Base-by-base conservation (phyloP, 345 rosid genomes). In the Cochlearia excelsa region DNA sequence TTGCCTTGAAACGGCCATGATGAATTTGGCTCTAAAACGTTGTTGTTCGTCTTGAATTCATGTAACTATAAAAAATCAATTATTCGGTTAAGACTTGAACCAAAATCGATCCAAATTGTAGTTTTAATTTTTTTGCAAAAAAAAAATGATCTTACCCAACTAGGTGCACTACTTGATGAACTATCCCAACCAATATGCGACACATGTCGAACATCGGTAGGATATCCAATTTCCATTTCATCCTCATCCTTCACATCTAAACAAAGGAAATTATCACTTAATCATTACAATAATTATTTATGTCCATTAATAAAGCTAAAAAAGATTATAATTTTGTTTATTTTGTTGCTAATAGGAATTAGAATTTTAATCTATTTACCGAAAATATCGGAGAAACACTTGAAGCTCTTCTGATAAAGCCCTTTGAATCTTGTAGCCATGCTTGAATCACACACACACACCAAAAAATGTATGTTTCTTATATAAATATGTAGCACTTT, bases 171-270 rank as follows among this genome's bases (percentile, higher is more conserved):
- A 35, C 81, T 84, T 28, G 96, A 77, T 65, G 77, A 68, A 44
- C 88, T 84, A 49, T 92, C 96, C 95, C 85, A 86, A 2, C 98
- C 96, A n/a, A 92, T 83, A 57, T 92, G 96, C 9, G 98, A 88
- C 74, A 88, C 92, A 53, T 91, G 98, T 71, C 84, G 85, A 11
- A 91, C 96, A 79, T 91, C 95, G 16, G 96, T 91, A 2, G 98
- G 98, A 55, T 78, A 79, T 78, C 98, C 96, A 72, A 91, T 91
- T 73, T 84, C 95, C 82, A 91, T 74, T 67, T 16, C 23, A 16
- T 91, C 95, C 55, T 86, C 84, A 59, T 56, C 69, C 1, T 61
- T 1, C 33, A 76, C 90, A 72, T 80, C 96, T 91, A 73, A 63
- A 67, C 23, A 40, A 49, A 55, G 33, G 38, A 38, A 51, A 50